Percentiles rank a stretch among this genome's conserved stretches.
Conservation (phyloP, 352 stramenopile species). For the Pythium dissimile region DNA sequence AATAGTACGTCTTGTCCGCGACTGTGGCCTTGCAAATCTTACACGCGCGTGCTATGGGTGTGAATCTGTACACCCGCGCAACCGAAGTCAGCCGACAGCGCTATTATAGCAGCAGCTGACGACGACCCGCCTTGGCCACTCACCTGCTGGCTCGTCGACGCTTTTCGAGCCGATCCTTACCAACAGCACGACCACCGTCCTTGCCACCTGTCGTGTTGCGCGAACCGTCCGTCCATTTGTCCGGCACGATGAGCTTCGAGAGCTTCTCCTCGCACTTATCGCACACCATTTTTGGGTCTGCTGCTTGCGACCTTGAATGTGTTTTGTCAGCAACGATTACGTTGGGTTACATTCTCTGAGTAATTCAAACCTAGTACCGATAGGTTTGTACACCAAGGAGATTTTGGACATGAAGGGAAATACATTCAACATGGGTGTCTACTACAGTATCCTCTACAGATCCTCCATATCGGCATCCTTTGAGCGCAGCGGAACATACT, state of each 20-base stretch:
- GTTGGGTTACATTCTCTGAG: constrained; percentile 4
- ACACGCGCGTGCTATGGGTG: constrained; percentile 48
- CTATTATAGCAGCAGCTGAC: no score
- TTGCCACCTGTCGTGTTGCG: constrained; percentile 55
- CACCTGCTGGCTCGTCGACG: constrained; percentile 35
- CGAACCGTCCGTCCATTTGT: constrained; percentile 71
- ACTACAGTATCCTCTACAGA: constrained; percentile 39
- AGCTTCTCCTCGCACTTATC: constrained; percentile 76
- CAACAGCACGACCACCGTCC: constrained; percentile 42
- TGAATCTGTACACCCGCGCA: constrained; percentile 30
- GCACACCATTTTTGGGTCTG: constrained; percentile 48
- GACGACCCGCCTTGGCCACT: background rate
- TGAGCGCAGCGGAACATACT: constrained; percentile 58
- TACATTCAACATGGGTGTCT: constrained; percentile 7
- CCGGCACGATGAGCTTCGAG: constrained; percentile 69
- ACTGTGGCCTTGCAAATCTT: constrained; percentile 64
- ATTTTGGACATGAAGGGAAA: constrained; percentile 2
- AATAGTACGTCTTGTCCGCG: constrained; percentile 58
- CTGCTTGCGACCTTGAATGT: background rate
- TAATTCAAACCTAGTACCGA: background rate
- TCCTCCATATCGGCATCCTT: constrained; percentile 54
- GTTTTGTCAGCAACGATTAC: background rate
- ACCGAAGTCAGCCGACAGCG: no score
- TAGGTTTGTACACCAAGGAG: background rate
- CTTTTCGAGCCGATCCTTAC: constrained; percentile 46